Evolutionary conservation across 2,329 filamentous ascomycete species (phyloP).

Genomic region (Epichloe bromicola): DNA sequence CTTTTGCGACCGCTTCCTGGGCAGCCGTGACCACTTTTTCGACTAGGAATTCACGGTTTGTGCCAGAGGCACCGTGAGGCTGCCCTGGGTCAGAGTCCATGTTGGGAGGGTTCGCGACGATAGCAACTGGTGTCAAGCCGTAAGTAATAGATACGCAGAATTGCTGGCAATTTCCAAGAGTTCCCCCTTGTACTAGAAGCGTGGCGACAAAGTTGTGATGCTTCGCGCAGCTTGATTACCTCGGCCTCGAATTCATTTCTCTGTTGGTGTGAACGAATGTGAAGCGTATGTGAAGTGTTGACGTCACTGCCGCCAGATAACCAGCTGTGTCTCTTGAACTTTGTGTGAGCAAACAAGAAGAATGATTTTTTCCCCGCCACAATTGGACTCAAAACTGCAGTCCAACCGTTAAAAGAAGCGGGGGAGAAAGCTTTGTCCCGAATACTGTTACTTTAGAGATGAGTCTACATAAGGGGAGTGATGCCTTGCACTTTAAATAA

Average conservation of each 20-base stretch:
- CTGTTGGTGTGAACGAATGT: neutral
- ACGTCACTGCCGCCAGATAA: neutral
- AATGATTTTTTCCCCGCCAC: no score
- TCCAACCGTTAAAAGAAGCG: neutral
- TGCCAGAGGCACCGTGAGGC: constrained; percentile 9
- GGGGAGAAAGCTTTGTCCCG: neutral
- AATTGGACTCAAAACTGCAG: no score
- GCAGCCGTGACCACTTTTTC: constrained; percentile 19
- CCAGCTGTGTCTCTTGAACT: neutral
- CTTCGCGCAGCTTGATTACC: neutral
- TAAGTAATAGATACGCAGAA: neutral
- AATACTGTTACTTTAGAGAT: neutral
- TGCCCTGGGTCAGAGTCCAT: constrained; percentile 16
- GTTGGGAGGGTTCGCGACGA: neutral
- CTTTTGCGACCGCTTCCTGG: constrained; percentile 9
- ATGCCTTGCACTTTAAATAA: neutral
- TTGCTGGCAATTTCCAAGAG: neutral
- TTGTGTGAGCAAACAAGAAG: neutral
- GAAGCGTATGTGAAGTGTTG: neutral
- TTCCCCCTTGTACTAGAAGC: neutral
- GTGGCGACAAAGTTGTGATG: neutral
- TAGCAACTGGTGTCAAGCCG: neutral
- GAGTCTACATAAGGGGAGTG: neutral
- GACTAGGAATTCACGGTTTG: constrained; percentile 15
- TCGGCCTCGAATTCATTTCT: neutral